Evolutionary conservation across 2,329 filamentous ascomycete species (phyloP), one percentile per base, ranked within the genome.

Genomic region (Colletotrichum liaoningense): DNA sequence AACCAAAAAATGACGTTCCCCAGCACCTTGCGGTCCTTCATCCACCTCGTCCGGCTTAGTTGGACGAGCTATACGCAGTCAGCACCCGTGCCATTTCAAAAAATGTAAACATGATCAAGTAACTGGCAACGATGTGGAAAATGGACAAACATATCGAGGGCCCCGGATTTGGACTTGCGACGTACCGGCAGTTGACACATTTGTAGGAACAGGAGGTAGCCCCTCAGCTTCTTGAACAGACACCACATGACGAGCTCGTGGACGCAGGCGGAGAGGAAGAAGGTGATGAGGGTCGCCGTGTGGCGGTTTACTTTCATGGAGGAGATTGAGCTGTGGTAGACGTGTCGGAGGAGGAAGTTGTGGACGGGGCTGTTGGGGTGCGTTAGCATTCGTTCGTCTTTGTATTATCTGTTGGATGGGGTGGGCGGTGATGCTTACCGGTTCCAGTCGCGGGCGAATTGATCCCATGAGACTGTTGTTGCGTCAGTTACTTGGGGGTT

Each of bases 361-460:
- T 95, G 93, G 4, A 95, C 93, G 0, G 93, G 93, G 3, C 84
- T 82, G n/a, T 5, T 7, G 30, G 22, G 16, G 12, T n/a, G 52
- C 2, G 5, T 38, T 46, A 33, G 8, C 30, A 4, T 33, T 33
- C 30, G 2, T 38, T 38, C 4, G 35, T 16, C 14, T 5, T 2
- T 7, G 35, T 42, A 1, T 42, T 7, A 0, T 14, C 16, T 16
- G 5, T 16, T 42, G 14, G 28, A 56, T 19, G 55, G 26, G 12
- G 5, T 26, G 33, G n/a, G 42, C 6, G 42, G 11, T 22, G 57
- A 11, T 30, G 56, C 70, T 58, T 68, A 77, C 76, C 90, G 84
- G 79, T 95, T 95, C 94, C 94, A 95, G 79, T 95, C 93, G 52
- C 93, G 87, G 4, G 93, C 93, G 77, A 94, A 96, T 79, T 95